phyloP scores from a whole-genome alignment of 306 rosid genomes.

The Medicago lupulina region DNA sequence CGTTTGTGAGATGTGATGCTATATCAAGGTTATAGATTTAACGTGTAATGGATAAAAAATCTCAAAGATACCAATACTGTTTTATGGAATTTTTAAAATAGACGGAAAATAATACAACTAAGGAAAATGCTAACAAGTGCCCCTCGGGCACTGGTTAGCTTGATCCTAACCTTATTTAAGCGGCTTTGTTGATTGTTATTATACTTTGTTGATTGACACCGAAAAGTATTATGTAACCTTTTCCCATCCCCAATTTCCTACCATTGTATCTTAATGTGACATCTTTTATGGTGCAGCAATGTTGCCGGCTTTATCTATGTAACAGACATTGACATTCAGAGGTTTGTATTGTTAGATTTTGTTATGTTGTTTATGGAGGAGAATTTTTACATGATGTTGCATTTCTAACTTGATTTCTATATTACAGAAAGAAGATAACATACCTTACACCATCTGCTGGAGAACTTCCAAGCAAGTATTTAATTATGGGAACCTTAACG shows the following conservation, averaged over 20 bases:
- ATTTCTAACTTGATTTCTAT: conserved; percentile 40
- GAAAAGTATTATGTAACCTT: background rate
- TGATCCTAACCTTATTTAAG: background rate
- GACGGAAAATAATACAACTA: too few species aligned
- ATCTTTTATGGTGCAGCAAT: conserved; percentile 61
- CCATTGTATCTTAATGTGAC: conserved; percentile 21
- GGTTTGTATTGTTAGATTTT: conserved; percentile 58
- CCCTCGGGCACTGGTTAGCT: too few species aligned
- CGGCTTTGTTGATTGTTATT: background rate
- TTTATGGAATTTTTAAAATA: too few species aligned
- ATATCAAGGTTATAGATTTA: too few species aligned
- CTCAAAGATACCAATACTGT: too few species aligned
- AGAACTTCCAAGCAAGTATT: conserved; percentile 88
- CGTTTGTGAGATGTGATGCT: too few species aligned
- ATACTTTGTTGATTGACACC: background rate
- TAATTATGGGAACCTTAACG: conserved; percentile 77
- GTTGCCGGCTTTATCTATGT: conserved; percentile 87
- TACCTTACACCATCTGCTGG: conserved; percentile 90
- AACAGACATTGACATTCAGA: conserved; percentile 83
- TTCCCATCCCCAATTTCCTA: background rate
- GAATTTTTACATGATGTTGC: conserved; percentile 23
- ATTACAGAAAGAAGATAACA: conserved; percentile 85
- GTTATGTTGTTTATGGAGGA: background rate
- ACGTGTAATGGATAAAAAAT: too few species aligned
- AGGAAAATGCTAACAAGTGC: too few species aligned